A percentile compares a stretch with the other conserved stretches of the same genome.
These are phyloP conservation scores for Marchantia polymorpha DNA, from an alignment of 225 moss, liverwort and hornwort genomes.

Conservation along the genomic window DNA sequence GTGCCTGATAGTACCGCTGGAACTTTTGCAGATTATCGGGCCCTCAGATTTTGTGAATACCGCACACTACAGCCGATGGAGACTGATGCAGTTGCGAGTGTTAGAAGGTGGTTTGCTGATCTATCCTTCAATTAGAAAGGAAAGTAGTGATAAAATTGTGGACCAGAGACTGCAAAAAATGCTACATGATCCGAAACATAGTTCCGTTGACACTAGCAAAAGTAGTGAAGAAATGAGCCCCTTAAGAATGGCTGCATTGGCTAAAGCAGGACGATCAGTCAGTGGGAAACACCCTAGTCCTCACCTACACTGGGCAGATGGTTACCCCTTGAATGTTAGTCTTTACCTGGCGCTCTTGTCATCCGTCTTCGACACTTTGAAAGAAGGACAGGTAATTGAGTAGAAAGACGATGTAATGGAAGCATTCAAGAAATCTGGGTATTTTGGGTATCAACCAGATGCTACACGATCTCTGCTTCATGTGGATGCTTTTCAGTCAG, in stretches of 20 bases:
- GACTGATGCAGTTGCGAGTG: constrained; percentile 70
- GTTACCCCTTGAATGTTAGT: constrained; percentile 71
- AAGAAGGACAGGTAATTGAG: constrained; percentile 61
- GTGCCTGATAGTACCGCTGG: constrained; percentile 77
- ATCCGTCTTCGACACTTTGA: constrained; percentile 61
- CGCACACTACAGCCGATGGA: constrained; percentile 64
- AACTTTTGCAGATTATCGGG: constrained; percentile 72
- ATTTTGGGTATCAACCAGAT: constrained; percentile 67
- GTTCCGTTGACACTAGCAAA: constrained; percentile 64
- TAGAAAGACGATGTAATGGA: constrained; percentile 81
- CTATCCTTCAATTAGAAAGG: constrained; percentile 63
- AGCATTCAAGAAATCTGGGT: constrained; percentile 67
- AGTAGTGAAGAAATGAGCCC: constrained; percentile 73
- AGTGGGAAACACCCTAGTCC: constrained; percentile 55
- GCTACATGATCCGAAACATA: constrained; percentile 61
- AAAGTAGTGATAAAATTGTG: constrained; percentile 54
- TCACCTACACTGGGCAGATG: constrained; percentile 84
- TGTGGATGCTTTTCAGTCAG: constrained; percentile 88
- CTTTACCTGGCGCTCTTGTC: constrained; percentile 63
- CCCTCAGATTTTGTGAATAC: constrained; percentile 62
- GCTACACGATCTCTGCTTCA: constrained; percentile 69
- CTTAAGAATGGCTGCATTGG: constrained; percentile 68
- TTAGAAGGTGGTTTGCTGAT: constrained; percentile 76
- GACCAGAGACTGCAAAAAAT: constrained; percentile 60
- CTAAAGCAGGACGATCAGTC: constrained; percentile 57